These are phyloP conservation scores for Lactifluus subvellereus DNA, from an alignment of 768 basidiomycete genomes.

Conservation along the genomic window DNA sequence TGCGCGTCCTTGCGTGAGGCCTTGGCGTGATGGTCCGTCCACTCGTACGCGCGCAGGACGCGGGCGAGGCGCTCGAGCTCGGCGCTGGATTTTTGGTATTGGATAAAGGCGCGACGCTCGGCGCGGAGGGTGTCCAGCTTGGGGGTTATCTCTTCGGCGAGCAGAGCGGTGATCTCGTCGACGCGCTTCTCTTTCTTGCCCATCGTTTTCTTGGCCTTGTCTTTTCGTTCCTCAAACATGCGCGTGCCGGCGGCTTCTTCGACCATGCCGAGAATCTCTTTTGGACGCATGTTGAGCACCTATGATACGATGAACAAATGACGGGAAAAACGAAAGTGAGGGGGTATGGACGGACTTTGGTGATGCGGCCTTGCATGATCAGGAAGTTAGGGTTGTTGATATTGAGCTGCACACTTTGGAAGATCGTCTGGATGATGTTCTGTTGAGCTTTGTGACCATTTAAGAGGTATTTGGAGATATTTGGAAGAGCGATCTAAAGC, in stretches of 20 bases:
- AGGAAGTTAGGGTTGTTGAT: conserved; percentile 99
- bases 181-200: conserved; percentile 95
- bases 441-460: conserved; percentile 94
- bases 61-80: conserved; percentile 86
- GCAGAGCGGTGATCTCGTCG: conserved; percentile 74
- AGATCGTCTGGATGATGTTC: conserved; percentile 78
- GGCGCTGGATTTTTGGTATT: conserved; percentile 81
- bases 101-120: conserved; percentile 84
- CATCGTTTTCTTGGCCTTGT: conserved; percentile 95
- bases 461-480: conserved; percentile 88
- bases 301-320: conserved; percentile 26
- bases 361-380: conserved; percentile 99
- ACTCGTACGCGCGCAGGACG: conserved; percentile 83
- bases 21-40: conserved; percentile 56
- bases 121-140: conserved; percentile 86
- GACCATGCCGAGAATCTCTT: conserved; percentile 96
- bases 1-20: conserved; percentile 51
- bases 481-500: conserved; percentile 82
- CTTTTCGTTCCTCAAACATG: conserved; percentile 98
- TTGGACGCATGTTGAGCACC: conserved; percentile 97
- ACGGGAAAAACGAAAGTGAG: background rate
- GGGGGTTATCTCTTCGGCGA: conserved; percentile 88
- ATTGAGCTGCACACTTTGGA: conserved; percentile 95
- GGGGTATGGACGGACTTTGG: conserved; percentile 57
- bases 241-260: conserved; percentile 98